Percentiles rank a stretch among this genome's conserved stretches.
These are phyloP conservation scores for Botryotinia convoluta DNA, from an alignment of 2,329 filamentous ascomycete species.

Conservation along the genomic window DNA sequence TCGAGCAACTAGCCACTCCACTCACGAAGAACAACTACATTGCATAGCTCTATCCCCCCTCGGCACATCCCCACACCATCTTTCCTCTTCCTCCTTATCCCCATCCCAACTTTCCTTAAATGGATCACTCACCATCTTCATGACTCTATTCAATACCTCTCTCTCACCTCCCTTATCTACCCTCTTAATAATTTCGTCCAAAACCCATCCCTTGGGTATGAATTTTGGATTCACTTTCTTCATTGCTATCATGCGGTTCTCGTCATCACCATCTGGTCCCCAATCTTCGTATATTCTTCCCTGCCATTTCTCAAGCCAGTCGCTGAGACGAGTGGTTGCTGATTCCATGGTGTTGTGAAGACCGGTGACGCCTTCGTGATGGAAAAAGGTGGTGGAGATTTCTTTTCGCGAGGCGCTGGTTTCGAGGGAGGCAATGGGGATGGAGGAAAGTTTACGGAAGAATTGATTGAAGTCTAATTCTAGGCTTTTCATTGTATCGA, in stretches of 20 bases:
- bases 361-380: constrained; percentile 65
- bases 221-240: constrained; percentile 90
- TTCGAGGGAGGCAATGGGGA: constrained; percentile 61
- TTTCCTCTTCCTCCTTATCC: constrained; percentile 73
- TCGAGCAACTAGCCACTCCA: background rate
- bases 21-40: constrained; percentile 88
- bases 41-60: constrained; percentile 76
- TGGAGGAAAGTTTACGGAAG: constrained; percentile 72
- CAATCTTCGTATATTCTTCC: constrained; percentile 72
- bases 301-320: constrained; percentile 82
- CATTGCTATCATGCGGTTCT: constrained; percentile 64
- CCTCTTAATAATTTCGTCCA: constrained; percentile 87
- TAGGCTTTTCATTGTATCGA: constrained; percentile 77
- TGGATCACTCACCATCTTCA: constrained; percentile 80
- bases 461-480: constrained; percentile 94
- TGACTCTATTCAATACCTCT: constrained; percentile 71
- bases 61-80: constrained; percentile 85
- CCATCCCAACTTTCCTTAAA: constrained; percentile 76
- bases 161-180: constrained; percentile 83
- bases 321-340: constrained; percentile 63
- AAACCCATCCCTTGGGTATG: constrained; percentile 82
- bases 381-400: constrained; percentile 75
- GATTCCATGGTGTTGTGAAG: constrained; percentile 58
- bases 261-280: constrained; percentile 57
- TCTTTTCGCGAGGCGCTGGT: constrained; percentile 62